These are phyloP conservation scores for Bipolaris zeicola DNA, from an alignment of 2,329 filamentous ascomycete species.

Conservation along the genomic window DNA sequence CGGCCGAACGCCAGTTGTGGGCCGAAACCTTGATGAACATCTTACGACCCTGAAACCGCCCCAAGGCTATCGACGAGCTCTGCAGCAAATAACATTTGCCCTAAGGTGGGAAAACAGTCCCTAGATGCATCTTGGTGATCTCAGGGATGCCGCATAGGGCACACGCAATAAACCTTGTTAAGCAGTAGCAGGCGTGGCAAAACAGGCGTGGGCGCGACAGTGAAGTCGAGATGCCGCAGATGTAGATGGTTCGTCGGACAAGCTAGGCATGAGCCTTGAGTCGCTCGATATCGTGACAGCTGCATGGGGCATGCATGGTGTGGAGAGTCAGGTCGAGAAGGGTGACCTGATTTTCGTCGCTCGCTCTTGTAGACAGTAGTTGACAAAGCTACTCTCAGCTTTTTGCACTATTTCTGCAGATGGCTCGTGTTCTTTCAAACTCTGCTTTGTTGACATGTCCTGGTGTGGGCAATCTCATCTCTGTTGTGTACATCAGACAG, in stretches of 20 bases:
- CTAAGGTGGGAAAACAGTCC: not conserved
- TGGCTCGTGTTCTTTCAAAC: too few relatives aligned
- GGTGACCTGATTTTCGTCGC: too few relatives aligned
- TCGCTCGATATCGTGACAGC: not conserved
- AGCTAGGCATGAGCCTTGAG: too few relatives aligned
- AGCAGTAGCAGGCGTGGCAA: not conserved
- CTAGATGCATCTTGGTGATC: slow-evolving; percentile 1
- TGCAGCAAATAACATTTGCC: slow-evolving; percentile 8
- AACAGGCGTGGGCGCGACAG: not conserved
- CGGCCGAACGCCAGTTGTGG: slow-evolving; percentile 26
- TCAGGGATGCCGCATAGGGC: not conserved
- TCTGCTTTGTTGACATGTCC: too few relatives aligned
- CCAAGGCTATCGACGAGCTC: slow-evolving; percentile 8
- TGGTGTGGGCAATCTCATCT: too few relatives aligned
- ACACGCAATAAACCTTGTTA: not conserved
- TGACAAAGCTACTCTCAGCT: too few relatives aligned
- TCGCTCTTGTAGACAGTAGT: too few relatives aligned
- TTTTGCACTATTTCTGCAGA: too few relatives aligned
- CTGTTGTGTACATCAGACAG: too few relatives aligned
- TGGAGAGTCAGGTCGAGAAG: not conserved
- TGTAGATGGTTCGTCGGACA: not conserved
- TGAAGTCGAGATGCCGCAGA: not conserved
- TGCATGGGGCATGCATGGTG: not conserved
- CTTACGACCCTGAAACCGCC: slow-evolving; percentile 27
- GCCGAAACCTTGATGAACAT: slow-evolving; percentile 24